Percentiles rank a stretch among this genome's conserved stretches.
Conservation (phyloP, 495 filamentous ascomycete species). For the Penicillium lagena region DNA sequence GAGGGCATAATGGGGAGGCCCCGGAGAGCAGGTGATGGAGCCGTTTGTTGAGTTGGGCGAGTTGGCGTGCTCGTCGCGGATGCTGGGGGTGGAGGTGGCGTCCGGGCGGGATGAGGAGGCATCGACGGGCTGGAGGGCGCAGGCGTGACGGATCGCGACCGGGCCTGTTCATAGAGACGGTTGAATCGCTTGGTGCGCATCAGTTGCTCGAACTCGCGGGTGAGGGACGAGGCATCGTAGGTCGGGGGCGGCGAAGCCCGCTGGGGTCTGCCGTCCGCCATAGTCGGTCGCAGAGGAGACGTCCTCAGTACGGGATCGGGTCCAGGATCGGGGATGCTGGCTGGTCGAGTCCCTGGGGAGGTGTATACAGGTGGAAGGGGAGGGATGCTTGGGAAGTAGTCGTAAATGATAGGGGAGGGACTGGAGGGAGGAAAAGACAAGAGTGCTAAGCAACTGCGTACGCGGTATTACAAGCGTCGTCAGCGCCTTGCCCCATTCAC, state of each 20-base stretch:
- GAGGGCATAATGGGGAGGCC: slow-evolving; percentile 77
- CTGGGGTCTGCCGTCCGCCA: slow-evolving; percentile 34
- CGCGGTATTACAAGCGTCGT: slow-evolving; percentile 37
- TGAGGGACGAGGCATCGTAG: slow-evolving; percentile 45
- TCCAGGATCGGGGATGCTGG: too few species aligned
- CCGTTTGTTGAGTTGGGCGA: slow-evolving; percentile 35
- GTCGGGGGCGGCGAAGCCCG: slow-evolving; percentile 24
- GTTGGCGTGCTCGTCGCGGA: slow-evolving; percentile 24
- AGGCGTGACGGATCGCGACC: slow-evolving; percentile 48
- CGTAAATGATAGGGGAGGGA: too few species aligned
- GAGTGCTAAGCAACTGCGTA: slow-evolving; percentile 6
- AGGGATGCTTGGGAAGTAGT: background rate
- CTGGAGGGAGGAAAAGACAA: slow-evolving; percentile 1
- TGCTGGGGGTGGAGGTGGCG: slow-evolving; percentile 31
- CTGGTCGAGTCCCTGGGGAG: slow-evolving; percentile 1
- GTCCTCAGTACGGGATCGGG: slow-evolving; percentile 2
- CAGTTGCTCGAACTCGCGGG: slow-evolving; percentile 67
- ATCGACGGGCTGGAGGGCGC: slow-evolving; percentile 28
- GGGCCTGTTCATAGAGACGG: slow-evolving; percentile 57
- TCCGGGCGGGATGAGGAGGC: slow-evolving; percentile 36
- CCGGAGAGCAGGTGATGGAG: slow-evolving; percentile 53
- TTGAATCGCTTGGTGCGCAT: slow-evolving; percentile 73
- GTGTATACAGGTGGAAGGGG: slow-evolving; percentile 4
- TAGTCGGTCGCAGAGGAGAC: slow-evolving; percentile 23
- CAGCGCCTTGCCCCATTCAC: slow-evolving; percentile 41